These are phyloP conservation scores for Globisporangium emineosum DNA, from an alignment of 352 stramenopile genomes.

Conservation along the genomic window DNA sequence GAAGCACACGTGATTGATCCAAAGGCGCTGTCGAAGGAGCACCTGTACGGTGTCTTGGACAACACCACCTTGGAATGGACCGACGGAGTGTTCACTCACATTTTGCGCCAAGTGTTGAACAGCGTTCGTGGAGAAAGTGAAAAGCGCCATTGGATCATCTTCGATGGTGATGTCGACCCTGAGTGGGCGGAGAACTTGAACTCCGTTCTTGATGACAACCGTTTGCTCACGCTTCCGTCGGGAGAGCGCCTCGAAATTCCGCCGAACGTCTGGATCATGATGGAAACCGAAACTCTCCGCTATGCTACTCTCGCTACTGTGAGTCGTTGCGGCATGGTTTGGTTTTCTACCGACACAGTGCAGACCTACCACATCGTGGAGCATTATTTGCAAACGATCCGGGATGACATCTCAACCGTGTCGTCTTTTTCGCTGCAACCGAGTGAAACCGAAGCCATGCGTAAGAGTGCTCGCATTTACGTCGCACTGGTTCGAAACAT, in stretches of 20 bases:
- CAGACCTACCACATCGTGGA: slow-evolving; percentile 90
- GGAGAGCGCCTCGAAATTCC: slow-evolving; percentile 98
- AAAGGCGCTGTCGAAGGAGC: slow-evolving; percentile 98
- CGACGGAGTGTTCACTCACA: slow-evolving; percentile 98
- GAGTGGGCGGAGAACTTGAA: slow-evolving; percentile 99
- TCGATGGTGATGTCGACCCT: slow-evolving; percentile 99
- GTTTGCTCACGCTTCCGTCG: slow-evolving; percentile 97
- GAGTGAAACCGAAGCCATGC: slow-evolving; percentile 59
- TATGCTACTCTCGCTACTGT: slow-evolving; percentile 99
- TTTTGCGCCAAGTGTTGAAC: slow-evolving; percentile 95
- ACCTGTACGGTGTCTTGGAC: slow-evolving; percentile 98
- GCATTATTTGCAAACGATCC: slow-evolving; percentile 77
- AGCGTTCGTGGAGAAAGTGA: slow-evolving; percentile 97
- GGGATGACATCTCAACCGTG: slow-evolving; percentile 54
- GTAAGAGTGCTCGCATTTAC: slow-evolving; percentile 66
- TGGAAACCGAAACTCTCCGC: slow-evolving; percentile 99
- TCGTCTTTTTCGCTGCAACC: slow-evolving; percentile 67
- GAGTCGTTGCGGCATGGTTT: slow-evolving; percentile 99
- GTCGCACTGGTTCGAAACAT: slow-evolving; percentile 56
- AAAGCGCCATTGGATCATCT: slow-evolving; percentile 98
- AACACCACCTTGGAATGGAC: slow-evolving; percentile 99
- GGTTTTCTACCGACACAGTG: slow-evolving; percentile 97
- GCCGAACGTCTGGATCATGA: slow-evolving; percentile 99
- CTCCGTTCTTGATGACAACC: slow-evolving; percentile 99
- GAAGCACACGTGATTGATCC: slow-evolving; percentile 99